A percentile compares a stretch with the other conserved stretches of the same genome.
Evolutionary conservation across 2,329 filamentous ascomycete genomes (phyloP).

Genomic region (Microdochium paspali): DNA sequence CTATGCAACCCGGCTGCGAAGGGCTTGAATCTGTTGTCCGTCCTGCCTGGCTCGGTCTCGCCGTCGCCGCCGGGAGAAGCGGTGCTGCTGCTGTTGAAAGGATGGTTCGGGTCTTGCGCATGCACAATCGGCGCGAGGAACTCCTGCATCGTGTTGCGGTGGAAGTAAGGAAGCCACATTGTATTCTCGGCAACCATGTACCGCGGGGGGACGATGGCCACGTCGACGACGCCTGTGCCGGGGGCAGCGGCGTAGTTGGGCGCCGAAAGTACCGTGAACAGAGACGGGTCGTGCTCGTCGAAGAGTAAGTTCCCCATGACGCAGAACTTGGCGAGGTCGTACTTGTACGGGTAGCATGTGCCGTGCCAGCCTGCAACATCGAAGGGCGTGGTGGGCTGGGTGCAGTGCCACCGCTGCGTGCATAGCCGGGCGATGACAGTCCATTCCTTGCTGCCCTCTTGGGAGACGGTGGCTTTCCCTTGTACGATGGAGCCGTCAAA

Average conservation of each 20-base stretch:
- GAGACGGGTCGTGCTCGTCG: slow-evolving; percentile 71
- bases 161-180: slow-evolving; percentile 65
- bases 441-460: slow-evolving; percentile 50
- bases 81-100: slow-evolving; percentile 36
- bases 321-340: slow-evolving; percentile 70
- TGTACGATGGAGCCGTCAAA: slow-evolving; percentile 52
- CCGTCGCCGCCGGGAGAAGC: not conserved
- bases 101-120: slow-evolving; percentile 43
- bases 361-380: slow-evolving; percentile 77
- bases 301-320: slow-evolving; percentile 63
- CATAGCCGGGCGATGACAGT: slow-evolving; percentile 4
- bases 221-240: slow-evolving; percentile 59
- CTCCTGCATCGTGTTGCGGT: slow-evolving; percentile 59
- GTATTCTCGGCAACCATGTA: slow-evolving; percentile 63
- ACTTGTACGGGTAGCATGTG: slow-evolving; percentile 73
- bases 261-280: slow-evolving; percentile 64
- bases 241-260: slow-evolving; percentile 43
- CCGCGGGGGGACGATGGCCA: slow-evolving; percentile 63
- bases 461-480: slow-evolving; percentile 24
- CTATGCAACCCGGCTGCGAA: slow-evolving; percentile 58
- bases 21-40: slow-evolving; percentile 41
- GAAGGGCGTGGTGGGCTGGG: slow-evolving; percentile 63
- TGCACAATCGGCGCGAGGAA: slow-evolving; percentile 53
- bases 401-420: slow-evolving; percentile 49
- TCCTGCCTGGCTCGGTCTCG: not conserved